Evolutionary conservation across 2,329 filamentous ascomycete species (phyloP).

Genomic region (Diplodia corticola): DNA sequence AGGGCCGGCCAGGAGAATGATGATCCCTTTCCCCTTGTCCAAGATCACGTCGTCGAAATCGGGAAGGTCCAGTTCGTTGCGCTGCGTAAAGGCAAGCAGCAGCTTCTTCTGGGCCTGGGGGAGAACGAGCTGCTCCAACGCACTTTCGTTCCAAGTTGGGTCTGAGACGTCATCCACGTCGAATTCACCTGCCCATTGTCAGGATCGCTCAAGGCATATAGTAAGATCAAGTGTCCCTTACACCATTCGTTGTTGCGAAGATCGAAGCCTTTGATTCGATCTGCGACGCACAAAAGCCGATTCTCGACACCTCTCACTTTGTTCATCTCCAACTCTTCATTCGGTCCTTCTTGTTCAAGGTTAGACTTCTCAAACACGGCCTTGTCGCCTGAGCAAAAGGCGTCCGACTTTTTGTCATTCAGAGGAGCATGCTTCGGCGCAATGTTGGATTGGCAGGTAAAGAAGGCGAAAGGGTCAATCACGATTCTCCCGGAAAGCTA

Average conservation of each 20-base stretch:
- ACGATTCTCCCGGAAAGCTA: neutral
- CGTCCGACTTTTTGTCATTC: neutral
- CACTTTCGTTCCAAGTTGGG: conserved; percentile 34
- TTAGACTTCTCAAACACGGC: neutral
- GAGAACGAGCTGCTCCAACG: conserved; percentile 33
- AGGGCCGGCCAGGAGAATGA: conserved; percentile 52
- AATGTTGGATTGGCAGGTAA: neutral
- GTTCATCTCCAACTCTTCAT: conserved; percentile 40
- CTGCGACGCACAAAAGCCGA: conserved; percentile 20
- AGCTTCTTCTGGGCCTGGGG: conserved; percentile 35
- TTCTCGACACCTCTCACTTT: conserved; percentile 24
- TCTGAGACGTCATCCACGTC: conserved; percentile 28
- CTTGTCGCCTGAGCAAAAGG: neutral
- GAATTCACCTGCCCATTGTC: conserved; percentile 24
- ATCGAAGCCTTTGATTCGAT: conserved; percentile 33
- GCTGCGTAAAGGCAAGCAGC: conserved; percentile 35
- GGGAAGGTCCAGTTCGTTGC: conserved; percentile 25
- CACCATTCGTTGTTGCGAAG: conserved; percentile 37
- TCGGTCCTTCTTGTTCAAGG: conserved; percentile 28
- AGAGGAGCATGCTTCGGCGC: neutral
- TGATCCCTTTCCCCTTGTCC: conserved; percentile 51
- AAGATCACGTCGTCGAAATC: conserved; percentile 53
- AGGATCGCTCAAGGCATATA: conserved; percentile 22
- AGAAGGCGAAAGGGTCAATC: neutral
- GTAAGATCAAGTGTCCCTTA: conserved; percentile 25